These are phyloP conservation scores for Monosporascus sp. DNA, from an alignment of 2,329 filamentous ascomycete genomes.

Conservation along the genomic window DNA sequence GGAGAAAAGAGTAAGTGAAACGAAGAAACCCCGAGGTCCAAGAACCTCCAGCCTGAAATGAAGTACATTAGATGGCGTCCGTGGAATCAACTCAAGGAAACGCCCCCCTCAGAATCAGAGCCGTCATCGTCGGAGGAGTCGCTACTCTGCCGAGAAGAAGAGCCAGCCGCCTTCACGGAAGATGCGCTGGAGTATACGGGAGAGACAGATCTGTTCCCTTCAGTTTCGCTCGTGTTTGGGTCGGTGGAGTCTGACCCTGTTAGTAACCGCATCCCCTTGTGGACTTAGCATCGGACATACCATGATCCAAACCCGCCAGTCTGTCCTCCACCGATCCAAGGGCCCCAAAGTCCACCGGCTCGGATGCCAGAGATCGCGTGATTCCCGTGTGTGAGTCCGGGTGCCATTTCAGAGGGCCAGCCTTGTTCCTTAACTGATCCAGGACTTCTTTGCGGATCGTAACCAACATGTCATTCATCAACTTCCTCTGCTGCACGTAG, in stretches of 20 bases:
- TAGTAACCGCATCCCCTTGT: not conserved
- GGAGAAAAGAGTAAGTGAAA: too few species aligned
- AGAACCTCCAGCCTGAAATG: too few species aligned
- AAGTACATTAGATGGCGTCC: not conserved
- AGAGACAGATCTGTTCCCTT: not conserved
- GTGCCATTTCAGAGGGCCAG: slow-evolving; percentile 7
- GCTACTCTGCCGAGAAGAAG: not conserved
- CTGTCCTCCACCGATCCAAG: not conserved
- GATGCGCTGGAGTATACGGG: not conserved
- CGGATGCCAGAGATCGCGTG: slow-evolving; percentile 3
- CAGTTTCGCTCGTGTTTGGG: not conserved
- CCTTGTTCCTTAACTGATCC: slow-evolving; percentile 14
- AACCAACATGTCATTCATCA: slow-evolving; percentile 19
- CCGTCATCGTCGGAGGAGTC: not conserved
- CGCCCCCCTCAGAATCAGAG: not conserved
- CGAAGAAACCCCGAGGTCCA: too few species aligned
- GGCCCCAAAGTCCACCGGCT: not conserved
- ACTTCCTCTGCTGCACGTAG: slow-evolving; percentile 14
- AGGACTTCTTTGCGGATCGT: slow-evolving; percentile 19
- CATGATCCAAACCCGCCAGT: not conserved
- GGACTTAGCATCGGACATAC: not conserved
- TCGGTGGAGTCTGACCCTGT: not conserved
- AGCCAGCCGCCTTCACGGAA: not conserved
- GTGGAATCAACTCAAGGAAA: not conserved
- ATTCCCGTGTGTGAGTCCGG: slow-evolving; percentile 20